These are phyloP conservation scores for Quillaja saponaria DNA, from an alignment of 306 rosid species.

Conservation along the genomic window DNA sequence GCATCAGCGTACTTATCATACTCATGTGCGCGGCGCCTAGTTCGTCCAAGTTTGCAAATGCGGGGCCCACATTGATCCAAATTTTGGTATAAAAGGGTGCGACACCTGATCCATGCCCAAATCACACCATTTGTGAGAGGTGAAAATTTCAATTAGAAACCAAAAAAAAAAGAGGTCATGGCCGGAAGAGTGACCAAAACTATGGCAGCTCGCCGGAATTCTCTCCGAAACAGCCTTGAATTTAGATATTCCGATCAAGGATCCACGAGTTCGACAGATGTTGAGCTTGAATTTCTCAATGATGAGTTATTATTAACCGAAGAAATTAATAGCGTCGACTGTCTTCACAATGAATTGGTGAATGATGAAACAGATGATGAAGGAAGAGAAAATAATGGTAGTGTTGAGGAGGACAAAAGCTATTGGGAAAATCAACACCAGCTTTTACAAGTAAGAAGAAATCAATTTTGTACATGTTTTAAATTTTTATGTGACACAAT, in stretches of 20 bases:
- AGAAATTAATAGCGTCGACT: conserved; percentile 35
- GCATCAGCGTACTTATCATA: not conserved
- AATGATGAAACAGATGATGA: conserved; percentile 30
- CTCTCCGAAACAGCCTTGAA: not conserved
- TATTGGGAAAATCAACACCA: conserved; percentile 80
- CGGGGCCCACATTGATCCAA: conserved; percentile 33
- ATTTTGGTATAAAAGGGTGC: conserved; percentile 20
- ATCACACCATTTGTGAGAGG: not conserved
- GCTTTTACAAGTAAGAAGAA: conserved; percentile 50
- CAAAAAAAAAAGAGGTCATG: not conserved
- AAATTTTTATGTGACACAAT: too few species aligned
- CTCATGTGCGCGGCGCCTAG: conserved; percentile 57
- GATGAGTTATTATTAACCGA: conserved; percentile 23
- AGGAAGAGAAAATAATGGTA: conserved; percentile 4
- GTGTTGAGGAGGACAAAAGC: conserved; percentile 33
- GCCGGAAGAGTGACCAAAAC: conserved; percentile 29
- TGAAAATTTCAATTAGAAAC: not conserved
- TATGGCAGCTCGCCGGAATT: conserved; percentile 16
- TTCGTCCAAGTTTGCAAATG: conserved; percentile 5
- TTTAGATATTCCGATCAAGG: not conserved
- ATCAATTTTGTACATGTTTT: not conserved
- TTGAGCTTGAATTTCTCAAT: conserved; percentile 62
- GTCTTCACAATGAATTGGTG: conserved; percentile 25
- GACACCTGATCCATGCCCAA: conserved; percentile 10
- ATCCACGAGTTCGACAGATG: conserved; percentile 38